A percentile compares a stretch with the other conserved stretches of the same genome.
These are phyloP conservation scores for Arachnopeziza araneosa DNA, from an alignment of 2,329 filamentous ascomycete species.

Conservation along the genomic window DNA sequence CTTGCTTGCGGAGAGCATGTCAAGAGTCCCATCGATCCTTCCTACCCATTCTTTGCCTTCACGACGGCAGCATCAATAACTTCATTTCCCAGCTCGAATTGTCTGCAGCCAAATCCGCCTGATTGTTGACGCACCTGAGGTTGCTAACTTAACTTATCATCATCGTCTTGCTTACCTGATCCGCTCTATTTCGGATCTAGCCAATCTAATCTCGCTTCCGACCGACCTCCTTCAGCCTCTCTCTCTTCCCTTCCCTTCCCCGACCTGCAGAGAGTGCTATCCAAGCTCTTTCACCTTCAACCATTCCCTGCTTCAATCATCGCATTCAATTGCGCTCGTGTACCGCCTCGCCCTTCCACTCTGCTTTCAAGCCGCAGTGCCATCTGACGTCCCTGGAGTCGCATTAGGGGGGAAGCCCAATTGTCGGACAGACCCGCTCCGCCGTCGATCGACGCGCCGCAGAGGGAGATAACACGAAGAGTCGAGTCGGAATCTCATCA, in stretches of 20 bases:
- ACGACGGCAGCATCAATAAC: background rate
- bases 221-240: constrained; percentile 11
- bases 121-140: no score
- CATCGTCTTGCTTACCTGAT: background rate
- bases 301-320: constrained; percentile 19
- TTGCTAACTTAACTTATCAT: background rate
- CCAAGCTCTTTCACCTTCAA: constrained; percentile 11
- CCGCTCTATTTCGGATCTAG: background rate
- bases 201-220: background rate
- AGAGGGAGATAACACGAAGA: constrained; percentile 7
- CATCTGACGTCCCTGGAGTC: constrained; percentile 8
- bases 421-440: background rate
- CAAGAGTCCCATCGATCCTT: background rate
- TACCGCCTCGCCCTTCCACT: background rate
- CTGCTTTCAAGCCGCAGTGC: background rate
- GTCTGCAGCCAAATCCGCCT: no score
- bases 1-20: background rate
- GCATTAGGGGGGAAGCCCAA: constrained; percentile 6
- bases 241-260: constrained; percentile 9
- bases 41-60: background rate
- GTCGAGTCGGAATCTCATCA: constrained; percentile 2
- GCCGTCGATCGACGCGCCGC: constrained; percentile 16
- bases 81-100: background rate
- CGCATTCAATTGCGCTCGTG: constrained; percentile 14
- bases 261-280: constrained; percentile 14